A percentile compares a stretch with the other conserved stretches of the same genome.
These are phyloP conservation scores for Hypholoma fasciculare DNA, from an alignment of 768 basidiomycete genomes.

Conservation along the genomic window DNA sequence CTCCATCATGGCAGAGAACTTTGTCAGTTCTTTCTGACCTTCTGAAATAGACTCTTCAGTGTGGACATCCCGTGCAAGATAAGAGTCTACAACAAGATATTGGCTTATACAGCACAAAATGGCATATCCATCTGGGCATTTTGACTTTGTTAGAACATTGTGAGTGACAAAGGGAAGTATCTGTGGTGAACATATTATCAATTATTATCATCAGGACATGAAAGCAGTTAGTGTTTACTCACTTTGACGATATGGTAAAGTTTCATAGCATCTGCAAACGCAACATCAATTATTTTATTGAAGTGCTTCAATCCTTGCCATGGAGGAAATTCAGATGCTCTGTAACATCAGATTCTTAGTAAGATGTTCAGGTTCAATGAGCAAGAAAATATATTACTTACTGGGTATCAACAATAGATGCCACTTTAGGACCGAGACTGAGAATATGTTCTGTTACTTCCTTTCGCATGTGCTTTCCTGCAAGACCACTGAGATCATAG, in stretches of 20 bases:
- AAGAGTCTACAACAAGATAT: constrained; percentile 29
- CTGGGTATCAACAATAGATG: neutral
- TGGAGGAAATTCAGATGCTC: neutral
- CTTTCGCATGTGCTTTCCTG: constrained; percentile 10
- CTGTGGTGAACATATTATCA: constrained; percentile 1
- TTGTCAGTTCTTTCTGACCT: constrained; percentile 17
- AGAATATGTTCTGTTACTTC: constrained; percentile 1
- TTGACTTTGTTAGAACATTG: constrained; percentile 11
- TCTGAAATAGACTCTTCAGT: constrained; percentile 28
- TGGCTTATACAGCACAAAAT: constrained; percentile 23
- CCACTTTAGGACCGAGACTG: too few species aligned
- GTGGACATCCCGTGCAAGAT: constrained; percentile 28
- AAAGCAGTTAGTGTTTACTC: too few species aligned
- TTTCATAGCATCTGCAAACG: constrained; percentile 1
- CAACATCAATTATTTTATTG: neutral
- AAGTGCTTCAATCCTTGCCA: neutral
- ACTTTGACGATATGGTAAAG: neutral
- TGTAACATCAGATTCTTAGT: neutral
- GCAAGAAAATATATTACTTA: too few species aligned
- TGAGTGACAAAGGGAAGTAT: constrained; percentile 20
- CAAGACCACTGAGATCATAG: constrained; percentile 24
- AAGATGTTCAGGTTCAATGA: neutral
- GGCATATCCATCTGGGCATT: constrained; percentile 19
- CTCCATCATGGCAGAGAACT: constrained; percentile 19
- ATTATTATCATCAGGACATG: too few species aligned